Evolutionary conservation across 805 yeast genomes (phyloP).

Genomic region (Starmerella khaoyaiensis): DNA sequence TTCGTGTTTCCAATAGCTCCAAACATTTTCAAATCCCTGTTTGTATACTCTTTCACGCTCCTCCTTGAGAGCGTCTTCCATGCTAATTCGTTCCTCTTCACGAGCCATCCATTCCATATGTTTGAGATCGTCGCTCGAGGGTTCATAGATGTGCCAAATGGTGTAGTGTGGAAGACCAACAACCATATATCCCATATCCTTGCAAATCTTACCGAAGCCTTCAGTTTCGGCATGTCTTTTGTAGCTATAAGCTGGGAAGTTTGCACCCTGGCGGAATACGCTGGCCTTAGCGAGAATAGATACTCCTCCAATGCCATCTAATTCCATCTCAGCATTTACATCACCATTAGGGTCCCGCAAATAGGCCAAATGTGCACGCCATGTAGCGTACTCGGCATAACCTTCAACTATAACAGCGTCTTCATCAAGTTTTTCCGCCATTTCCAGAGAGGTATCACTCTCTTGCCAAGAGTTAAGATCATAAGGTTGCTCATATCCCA

Average conservation of each 20-base stretch:
- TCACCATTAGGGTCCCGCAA: constrained; percentile 90
- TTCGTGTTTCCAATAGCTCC: constrained; percentile 60
- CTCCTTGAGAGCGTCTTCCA: constrained; percentile 27
- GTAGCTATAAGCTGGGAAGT: constrained; percentile 93
- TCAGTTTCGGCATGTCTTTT: constrained; percentile 96
- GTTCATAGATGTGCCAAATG: constrained; percentile 95
- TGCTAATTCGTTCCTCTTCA: constrained; percentile 31
- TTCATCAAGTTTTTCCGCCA: constrained; percentile 51
- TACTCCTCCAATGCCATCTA: constrained; percentile 97
- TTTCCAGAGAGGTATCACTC: constrained; percentile 49
- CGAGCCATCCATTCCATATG: constrained; percentile 41
- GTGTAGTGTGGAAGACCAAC: constrained; percentile 92
- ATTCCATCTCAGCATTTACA: constrained; percentile 79
- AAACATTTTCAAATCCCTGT: constrained; percentile 65
- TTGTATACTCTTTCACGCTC: constrained; percentile 42
- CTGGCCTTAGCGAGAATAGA: constrained; percentile 77
- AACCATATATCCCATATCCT: constrained; percentile 76
- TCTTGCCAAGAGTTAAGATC: constrained; percentile 96
- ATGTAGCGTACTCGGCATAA: constrained; percentile 90
- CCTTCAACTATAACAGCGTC: constrained; percentile 97
- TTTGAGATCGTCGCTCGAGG: constrained; percentile 80
- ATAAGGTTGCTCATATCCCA: constrained; percentile 85
- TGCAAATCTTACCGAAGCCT: constrained; percentile 85
- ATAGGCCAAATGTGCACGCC: constrained; percentile 96
- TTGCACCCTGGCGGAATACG: constrained; percentile 78